Evolutionary conservation across 1,284 basidiomycete genomes (phyloP), one percentile per base, ranked within the genome.

Genomic region (Cutaneotrichosporon cavernicola): DNA sequence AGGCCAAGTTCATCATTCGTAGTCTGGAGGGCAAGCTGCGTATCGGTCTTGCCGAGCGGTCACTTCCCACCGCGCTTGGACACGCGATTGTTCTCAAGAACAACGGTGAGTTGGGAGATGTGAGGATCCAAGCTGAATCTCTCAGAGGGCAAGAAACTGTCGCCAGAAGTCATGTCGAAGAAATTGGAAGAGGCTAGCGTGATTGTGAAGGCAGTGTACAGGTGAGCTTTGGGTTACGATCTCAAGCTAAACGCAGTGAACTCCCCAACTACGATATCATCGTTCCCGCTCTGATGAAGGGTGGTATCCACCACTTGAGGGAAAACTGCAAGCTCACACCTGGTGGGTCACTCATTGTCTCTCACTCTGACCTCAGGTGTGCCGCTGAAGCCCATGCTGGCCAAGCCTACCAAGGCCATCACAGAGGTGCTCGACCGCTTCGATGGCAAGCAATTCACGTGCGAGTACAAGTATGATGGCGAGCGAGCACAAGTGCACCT

Each of bases 381-480:
- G 5, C 97, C 97, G 0, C 85, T 99, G 50, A 99, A 99, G 76
- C 97, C 97, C 8, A 99, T 99, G 97, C 84, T 99, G 60, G 97
- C 97, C n/a, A 99, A 98, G 81, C 97, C 97, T 4, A 99, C 97
- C 0, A 99, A 99, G 79, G 96, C 96, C 0, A 98, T 99, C 71
- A 89, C 90, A n/a, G 97, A 99, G 80, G 96, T 99, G 7, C 86
- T 99, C 22, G 96, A 99, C 81, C 85, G 95, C 57, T 99, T 99
- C 74, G 97, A 99, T 79, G 89, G 88, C 73, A 94, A 95, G 80
- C 86, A 86, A 56, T 99, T 99, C 78, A 98, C 97, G 5, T 99
- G 96, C 82, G 97, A 99, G 82, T 99, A 98, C 83, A 99, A 99
- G 81, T 99, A 99, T 74, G 97, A 99, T 72, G 97, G 97, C 10